Evolutionary conservation across 108 stramenopile species (phyloP).

Genomic region (Skeletonema grethae): DNA sequence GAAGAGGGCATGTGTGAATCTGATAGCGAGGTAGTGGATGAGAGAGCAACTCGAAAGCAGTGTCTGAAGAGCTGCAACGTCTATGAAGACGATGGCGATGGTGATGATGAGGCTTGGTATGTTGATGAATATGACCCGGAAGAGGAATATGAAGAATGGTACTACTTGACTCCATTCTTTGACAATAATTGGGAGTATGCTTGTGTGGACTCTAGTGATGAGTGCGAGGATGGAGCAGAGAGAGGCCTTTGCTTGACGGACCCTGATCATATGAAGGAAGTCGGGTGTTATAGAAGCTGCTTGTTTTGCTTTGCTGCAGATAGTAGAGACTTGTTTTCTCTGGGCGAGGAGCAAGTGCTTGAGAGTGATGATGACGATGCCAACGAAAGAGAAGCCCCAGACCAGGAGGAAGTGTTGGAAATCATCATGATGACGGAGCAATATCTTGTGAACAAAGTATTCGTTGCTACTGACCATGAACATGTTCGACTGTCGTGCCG

Average conservation of each 20-base stretch:
- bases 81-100: conserved; percentile 16
- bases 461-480: conserved; percentile 20
- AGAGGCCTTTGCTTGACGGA: conserved; percentile 28
- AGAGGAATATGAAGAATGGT: conserved; percentile 2
- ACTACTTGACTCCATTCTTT: conserved; percentile 24
- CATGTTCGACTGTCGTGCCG: conserved; percentile 33
- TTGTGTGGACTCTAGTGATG: conserved; percentile 20
- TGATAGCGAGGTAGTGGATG: not conserved
- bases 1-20: conserved; percentile 38
- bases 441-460: conserved; percentile 51
- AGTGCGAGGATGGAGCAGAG: conserved; percentile 19
- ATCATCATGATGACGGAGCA: conserved; percentile 35
- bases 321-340: conserved; percentile 15
- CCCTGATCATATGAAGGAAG: conserved; percentile 23
- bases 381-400: conserved; percentile 22
- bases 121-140: conserved; percentile 4
- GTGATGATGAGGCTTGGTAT: not conserved
- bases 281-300: conserved; percentile 34
- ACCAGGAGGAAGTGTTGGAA: conserved; percentile 17
- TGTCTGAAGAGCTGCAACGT: conserved; percentile 42
- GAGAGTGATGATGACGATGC: conserved; percentile 13
- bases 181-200: conserved; percentile 15
- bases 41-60: conserved; percentile 18
- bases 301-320: conserved; percentile 23
- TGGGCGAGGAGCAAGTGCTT: conserved; percentile 22